Conservation (phyloP, 352 stramenopile species). For the Pythium pectinolyticum region DNA sequence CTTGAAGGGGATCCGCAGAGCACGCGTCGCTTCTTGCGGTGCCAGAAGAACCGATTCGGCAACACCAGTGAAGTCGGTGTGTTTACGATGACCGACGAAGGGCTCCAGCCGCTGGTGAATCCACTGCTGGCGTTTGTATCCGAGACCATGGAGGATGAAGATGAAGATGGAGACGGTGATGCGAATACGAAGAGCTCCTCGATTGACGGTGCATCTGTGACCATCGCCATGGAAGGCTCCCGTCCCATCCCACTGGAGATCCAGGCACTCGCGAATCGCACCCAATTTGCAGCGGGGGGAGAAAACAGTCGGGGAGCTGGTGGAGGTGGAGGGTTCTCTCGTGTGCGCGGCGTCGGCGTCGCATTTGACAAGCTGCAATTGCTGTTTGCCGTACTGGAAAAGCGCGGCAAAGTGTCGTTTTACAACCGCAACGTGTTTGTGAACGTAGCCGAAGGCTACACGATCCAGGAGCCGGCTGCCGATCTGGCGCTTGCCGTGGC, state of each 20-base stretch:
- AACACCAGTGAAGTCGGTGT: constrained; percentile 95
- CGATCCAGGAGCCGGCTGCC: constrained; percentile 76
- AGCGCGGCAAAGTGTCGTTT: constrained; percentile 79
- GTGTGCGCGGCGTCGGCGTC: constrained; percentile 74
- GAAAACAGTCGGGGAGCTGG: too few species aligned
- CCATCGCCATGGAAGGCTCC: constrained; percentile 93
- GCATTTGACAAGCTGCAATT: constrained; percentile 91
- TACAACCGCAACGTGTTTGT: constrained; percentile 83
- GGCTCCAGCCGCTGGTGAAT: constrained; percentile 76
- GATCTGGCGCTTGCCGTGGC: constrained; percentile 77
- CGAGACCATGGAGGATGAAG: constrained; percentile 14
- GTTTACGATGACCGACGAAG: constrained; percentile 92
- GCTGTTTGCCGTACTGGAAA: constrained; percentile 95
- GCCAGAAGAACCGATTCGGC: constrained; percentile 96
- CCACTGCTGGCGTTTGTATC: constrained; percentile 83
- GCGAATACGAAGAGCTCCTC: neutral
- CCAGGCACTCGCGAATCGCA: constrained; percentile 87
- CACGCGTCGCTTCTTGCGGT: constrained; percentile 88
- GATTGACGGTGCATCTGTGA: constrained; percentile 85
- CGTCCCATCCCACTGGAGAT: constrained; percentile 94
- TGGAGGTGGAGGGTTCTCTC: constrained; percentile 41
- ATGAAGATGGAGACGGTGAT: constrained; percentile 25
- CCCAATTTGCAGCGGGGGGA: constrained; percentile 35
- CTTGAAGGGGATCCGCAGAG: constrained; percentile 91
- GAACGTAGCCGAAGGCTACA: constrained; percentile 84